These are phyloP conservation scores for Phaffia rhodozyma DNA, from an alignment of 1,284 basidiomycete genomes.

Conservation along the genomic window DNA sequence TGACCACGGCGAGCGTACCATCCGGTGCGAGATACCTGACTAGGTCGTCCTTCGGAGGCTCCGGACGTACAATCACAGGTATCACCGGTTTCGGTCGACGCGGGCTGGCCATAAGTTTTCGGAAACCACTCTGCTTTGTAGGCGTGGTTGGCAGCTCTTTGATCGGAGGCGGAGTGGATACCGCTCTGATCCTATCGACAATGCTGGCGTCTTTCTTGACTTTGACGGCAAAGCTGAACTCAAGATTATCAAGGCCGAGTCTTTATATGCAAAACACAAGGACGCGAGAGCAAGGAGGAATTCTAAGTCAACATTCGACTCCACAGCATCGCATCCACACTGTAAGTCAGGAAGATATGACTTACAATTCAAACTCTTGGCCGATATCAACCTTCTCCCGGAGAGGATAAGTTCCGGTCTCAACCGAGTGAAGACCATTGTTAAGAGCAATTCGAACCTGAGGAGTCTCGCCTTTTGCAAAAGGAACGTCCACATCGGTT, in stretches of 20 bases:
- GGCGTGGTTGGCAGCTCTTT: conserved; percentile 19
- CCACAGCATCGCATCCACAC: no score
- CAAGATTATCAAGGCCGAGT: conserved; percentile 75
- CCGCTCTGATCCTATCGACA: conserved; percentile 44
- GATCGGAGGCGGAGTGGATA: conserved; percentile 34
- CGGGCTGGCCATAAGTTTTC: conserved; percentile 16
- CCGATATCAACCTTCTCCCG: conserved; percentile 53
- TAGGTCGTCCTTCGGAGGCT: conserved; percentile 46
- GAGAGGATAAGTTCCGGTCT: conserved; percentile 12
- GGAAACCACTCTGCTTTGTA: conserved; percentile 9
- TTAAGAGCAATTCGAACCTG: conserved; percentile 79
- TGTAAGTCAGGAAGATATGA: conserved; percentile 18
- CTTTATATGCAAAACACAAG: conserved; percentile 34
- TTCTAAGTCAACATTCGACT: not conserved
- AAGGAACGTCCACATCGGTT: conserved; percentile 55
- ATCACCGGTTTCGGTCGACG: conserved; percentile 12
- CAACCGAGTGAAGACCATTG: conserved; percentile 89
- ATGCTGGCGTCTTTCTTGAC: conserved; percentile 72
- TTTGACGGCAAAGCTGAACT: conserved; percentile 77
- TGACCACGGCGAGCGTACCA: conserved; percentile 64
- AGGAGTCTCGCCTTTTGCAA: conserved; percentile 56
- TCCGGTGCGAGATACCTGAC: conserved; percentile 70
- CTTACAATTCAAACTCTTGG: conserved; percentile 88
- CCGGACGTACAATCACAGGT: conserved; percentile 31
- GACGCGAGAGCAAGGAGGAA: not conserved